A percentile compares a stretch with the other conserved stretches of the same genome.
Conservation (phyloP, 2,329 filamentous ascomycete genomes). For the Clarireedia hainanense region DNA sequence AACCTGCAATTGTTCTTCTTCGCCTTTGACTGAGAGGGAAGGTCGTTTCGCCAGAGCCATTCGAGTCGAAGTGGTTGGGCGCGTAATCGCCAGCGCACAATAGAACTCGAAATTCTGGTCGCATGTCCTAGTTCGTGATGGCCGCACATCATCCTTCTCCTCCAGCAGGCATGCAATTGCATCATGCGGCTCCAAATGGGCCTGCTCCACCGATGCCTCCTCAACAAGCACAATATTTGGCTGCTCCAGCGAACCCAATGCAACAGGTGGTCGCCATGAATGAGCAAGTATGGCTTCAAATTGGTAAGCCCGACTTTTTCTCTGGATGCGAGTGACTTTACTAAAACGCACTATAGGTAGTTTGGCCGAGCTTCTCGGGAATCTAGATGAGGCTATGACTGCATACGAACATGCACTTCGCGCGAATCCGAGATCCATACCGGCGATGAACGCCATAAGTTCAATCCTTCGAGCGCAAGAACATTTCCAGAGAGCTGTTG, state of each 20-base stretch:
- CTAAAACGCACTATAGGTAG: conserved; percentile 51
- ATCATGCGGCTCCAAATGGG: conserved; percentile 21
- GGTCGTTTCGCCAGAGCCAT: background rate
- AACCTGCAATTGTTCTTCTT: conserved; percentile 1
- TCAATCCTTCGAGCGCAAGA: conserved; percentile 86
- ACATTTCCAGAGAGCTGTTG: conserved; percentile 87
- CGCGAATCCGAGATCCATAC: conserved; percentile 81
- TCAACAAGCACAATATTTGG: conserved; percentile 22
- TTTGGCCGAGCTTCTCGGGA: conserved; percentile 79
- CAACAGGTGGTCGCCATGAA: conserved; percentile 74
- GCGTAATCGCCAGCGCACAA: conserved; percentile 9
- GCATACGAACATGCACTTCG: conserved; percentile 86
- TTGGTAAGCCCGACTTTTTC: conserved; percentile 54
- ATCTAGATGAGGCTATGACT: conserved; percentile 79
- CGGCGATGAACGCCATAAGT: conserved; percentile 90
- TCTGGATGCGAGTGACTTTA: conserved; percentile 12
- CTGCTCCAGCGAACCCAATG: conserved; percentile 36
- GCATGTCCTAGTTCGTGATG: conserved; percentile 17
- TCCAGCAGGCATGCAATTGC: conserved; percentile 50
- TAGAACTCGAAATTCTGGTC: background rate
- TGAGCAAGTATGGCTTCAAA: conserved; percentile 84
- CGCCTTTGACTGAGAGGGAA: background rate
- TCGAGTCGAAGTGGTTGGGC: conserved; percentile 3
- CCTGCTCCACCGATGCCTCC: conserved; percentile 25
- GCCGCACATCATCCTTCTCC: conserved; percentile 30